Evolutionary conservation across 441 rosid species (phyloP).

Genomic region (Hura crepitans): DNA sequence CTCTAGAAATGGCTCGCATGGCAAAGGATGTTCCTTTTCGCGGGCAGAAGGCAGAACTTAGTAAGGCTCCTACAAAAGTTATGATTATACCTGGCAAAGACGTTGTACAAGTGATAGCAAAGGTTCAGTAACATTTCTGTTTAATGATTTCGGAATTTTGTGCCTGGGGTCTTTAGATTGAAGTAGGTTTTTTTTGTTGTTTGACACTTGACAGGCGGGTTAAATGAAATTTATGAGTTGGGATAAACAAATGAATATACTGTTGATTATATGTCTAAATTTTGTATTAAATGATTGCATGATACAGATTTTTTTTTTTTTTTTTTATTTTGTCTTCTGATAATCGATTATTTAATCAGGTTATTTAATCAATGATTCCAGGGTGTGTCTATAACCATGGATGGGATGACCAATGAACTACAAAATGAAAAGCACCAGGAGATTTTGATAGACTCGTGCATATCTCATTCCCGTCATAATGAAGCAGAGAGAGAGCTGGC

Average conservation of each 20-base stretch:
- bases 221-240: not conserved
- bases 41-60: slow-evolving; percentile 61
- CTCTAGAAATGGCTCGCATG: slow-evolving; percentile 87
- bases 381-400: slow-evolving; percentile 72
- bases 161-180: slow-evolving; percentile 8
- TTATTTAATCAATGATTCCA: slow-evolving; percentile 32
- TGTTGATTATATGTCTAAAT: not conserved
- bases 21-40: slow-evolving; percentile 51
- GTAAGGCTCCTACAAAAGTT: slow-evolving; percentile 67
- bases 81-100: slow-evolving; percentile 75
- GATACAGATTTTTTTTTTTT: not conserved
- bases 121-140: slow-evolving; percentile 44
- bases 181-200: not conserved
- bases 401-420: slow-evolving; percentile 47
- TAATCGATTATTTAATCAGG: slow-evolving; percentile 13
- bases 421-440: slow-evolving; percentile 58
- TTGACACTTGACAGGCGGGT: not conserved
- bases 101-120: slow-evolving; percentile 85
- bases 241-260: not conserved
- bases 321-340: not conserved
- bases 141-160: not conserved
- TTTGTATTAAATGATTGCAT: not conserved
- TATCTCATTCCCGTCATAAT: slow-evolving; percentile 57
- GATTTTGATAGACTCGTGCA: slow-evolving; percentile 67
- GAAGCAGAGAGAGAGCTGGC: slow-evolving; percentile 67